phyloP scores from a whole-genome alignment of 2,329 filamentous ascomycete species.

The Aspergillus cejpii region DNA sequence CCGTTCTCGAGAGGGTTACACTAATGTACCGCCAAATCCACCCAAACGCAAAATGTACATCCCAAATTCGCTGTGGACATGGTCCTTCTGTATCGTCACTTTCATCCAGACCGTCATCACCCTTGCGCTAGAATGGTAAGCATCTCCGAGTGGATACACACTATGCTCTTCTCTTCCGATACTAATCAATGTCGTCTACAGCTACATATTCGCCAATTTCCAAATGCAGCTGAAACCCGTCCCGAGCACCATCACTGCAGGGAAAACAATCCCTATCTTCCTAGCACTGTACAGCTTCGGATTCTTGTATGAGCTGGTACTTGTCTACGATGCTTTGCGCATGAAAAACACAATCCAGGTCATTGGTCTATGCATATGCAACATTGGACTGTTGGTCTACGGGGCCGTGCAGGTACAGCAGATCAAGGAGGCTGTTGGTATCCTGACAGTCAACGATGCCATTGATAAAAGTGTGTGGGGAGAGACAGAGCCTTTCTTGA shows the following conservation, averaged over 20 bases:
- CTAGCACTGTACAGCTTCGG: constrained; percentile 95
- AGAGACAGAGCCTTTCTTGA: constrained; percentile 65
- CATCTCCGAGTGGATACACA: constrained; percentile 13
- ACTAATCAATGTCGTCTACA: constrained; percentile 32
- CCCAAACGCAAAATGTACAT: constrained; percentile 57
- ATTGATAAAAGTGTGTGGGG: constrained; percentile 57
- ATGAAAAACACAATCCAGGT: constrained; percentile 98
- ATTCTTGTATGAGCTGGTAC: constrained; percentile 81
- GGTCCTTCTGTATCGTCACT: constrained; percentile 70
- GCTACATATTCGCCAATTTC: constrained; percentile 86
- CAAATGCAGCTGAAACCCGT: constrained; percentile 51
- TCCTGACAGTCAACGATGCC: constrained; percentile 44
- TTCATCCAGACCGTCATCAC: constrained; percentile 71
- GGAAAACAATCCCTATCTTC: constrained; percentile 80
- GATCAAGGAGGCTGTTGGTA: constrained; percentile 64
- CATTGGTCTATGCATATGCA: constrained; percentile 90
- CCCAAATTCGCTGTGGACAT: constrained; percentile 80
- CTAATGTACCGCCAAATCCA: constrained; percentile 32
- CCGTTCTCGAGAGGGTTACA: constrained; percentile 48
- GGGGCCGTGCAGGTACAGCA: constrained; percentile 89
- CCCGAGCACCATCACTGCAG: constrained; percentile 34
- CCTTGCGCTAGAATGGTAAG: constrained; percentile 80
- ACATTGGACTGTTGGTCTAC: constrained; percentile 85
- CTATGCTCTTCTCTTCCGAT: background rate
- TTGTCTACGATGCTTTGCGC: constrained; percentile 88